phyloP scores from a whole-genome alignment of 192 early-diverging fungal genomes.

The Obelidium mucronatum region DNA sequence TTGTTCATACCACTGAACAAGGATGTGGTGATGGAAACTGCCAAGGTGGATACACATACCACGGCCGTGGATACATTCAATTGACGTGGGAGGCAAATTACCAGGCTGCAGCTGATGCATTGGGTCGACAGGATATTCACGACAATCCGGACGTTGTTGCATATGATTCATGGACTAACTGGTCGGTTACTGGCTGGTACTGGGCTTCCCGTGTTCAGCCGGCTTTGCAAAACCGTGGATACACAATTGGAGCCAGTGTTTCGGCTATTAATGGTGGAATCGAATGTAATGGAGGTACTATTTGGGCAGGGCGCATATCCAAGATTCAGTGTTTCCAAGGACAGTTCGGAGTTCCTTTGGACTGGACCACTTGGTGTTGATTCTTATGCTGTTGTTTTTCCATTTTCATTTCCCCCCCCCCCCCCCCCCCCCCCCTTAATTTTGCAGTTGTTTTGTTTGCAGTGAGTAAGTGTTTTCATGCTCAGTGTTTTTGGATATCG shows the following conservation, averaged over 20 bases:
- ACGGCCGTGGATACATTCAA: constrained; percentile 28
- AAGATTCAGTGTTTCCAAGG: background rate
- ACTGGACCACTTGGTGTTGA: background rate
- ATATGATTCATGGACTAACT: constrained; percentile 8
- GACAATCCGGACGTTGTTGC: constrained; percentile 5
- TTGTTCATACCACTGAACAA: background rate
- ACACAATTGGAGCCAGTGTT: constrained; percentile 2
- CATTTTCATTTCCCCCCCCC: background rate
- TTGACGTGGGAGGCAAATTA: constrained; percentile 27
- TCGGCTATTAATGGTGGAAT: constrained; percentile 1
- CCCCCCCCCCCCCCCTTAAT: background rate
- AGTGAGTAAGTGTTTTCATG: too few species aligned
- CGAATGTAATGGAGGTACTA: background rate
- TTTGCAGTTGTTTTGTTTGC: too few species aligned
- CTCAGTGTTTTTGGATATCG: too few species aligned
- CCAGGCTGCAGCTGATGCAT: constrained; percentile 5
- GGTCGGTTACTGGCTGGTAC: constrained; percentile 14
- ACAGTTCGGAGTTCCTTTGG: background rate
- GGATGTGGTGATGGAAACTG: constrained; percentile 3
- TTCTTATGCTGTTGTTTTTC: background rate
- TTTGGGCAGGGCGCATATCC: background rate
- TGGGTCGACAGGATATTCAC: constrained; percentile 12
- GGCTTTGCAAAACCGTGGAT: background rate
- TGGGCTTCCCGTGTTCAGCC: constrained; percentile 20
- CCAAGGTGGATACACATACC: constrained; percentile 11